Percentiles rank a stretch among this genome's conserved stretches.
Evolutionary conservation across 2,329 filamentous ascomycete genomes (phyloP).

Genomic region (Cytospora piceicola): DNA sequence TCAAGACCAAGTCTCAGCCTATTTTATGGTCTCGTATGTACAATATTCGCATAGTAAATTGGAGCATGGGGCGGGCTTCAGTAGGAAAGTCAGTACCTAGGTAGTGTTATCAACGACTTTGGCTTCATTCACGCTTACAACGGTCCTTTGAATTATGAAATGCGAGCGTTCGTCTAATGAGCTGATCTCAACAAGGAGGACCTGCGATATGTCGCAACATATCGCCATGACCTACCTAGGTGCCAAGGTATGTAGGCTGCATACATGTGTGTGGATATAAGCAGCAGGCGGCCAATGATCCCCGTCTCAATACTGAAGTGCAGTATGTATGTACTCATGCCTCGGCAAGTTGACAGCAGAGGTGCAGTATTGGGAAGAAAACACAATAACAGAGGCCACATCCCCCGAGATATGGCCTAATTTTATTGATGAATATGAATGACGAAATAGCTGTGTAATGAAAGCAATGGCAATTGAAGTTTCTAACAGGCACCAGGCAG

Average conservation of each 20-base stretch:
- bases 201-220: not conserved
- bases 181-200: not conserved
- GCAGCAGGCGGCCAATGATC: too few species aligned
- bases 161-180: not conserved
- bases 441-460: too few species aligned
- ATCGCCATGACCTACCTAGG: too few species aligned
- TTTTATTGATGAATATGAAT: not conserved
- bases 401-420: too few species aligned
- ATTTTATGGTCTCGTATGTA: slow-evolving; percentile 27
- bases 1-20: slow-evolving; percentile 9
- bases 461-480: not conserved
- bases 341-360: too few species aligned
- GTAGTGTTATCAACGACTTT: slow-evolving; percentile 19
- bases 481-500: not conserved
- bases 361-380: too few species aligned
- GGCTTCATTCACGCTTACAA: not conserved
- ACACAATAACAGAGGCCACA: too few species aligned
- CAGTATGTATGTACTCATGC: too few species aligned
- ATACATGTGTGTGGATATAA: too few species aligned
- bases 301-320: too few species aligned
- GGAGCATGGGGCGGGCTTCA: slow-evolving; percentile 19
- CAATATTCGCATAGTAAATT: slow-evolving; percentile 27
- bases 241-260: too few species aligned
- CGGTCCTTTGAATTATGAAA: not conserved
- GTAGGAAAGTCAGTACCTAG: slow-evolving; percentile 16